Evolutionary conservation across 257 asterid genomes (phyloP).

Genomic region (Solanum raphanifolium): DNA sequence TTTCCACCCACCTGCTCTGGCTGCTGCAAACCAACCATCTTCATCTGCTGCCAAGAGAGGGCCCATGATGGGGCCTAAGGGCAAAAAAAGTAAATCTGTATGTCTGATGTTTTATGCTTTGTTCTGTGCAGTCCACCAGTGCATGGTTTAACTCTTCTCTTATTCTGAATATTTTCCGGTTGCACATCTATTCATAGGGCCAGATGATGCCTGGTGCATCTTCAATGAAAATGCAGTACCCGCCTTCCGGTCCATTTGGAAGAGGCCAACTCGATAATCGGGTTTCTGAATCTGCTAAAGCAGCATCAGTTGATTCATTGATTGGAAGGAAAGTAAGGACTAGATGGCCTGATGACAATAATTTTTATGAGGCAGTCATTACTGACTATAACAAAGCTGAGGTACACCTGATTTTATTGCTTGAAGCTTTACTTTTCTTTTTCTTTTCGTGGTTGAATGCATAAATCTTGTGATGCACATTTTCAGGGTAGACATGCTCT

Average conservation of each 20-base stretch:
- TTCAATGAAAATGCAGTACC: constrained; percentile 60
- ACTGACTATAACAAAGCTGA: constrained; percentile 51
- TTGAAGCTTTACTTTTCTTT: neutral
- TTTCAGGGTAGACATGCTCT: constrained; percentile 67
- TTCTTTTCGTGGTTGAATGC: constrained; percentile 4
- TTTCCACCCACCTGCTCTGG: constrained; percentile 42
- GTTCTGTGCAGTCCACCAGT: neutral
- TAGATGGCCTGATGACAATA: constrained; percentile 98
- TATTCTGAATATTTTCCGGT: neutral
- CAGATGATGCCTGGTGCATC: constrained; percentile 54
- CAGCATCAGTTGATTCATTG: constrained; percentile 43
- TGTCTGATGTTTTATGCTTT: constrained; percentile 18
- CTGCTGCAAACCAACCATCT: constrained; percentile 48
- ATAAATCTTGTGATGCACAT: constrained; percentile 5
- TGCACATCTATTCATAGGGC: constrained; percentile 6
- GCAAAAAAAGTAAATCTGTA: constrained; percentile 58
- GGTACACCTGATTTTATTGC: constrained; percentile 26
- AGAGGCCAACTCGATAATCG: constrained; percentile 74
- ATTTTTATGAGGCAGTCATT: constrained; percentile 83
- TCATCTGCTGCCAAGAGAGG: constrained; percentile 61
- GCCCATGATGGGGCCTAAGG: constrained; percentile 44
- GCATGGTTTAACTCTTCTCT: neutral
- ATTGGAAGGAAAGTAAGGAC: constrained; percentile 84
- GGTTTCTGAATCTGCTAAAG: constrained; percentile 50
- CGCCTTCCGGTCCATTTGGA: constrained; percentile 57